Percentiles rank a stretch among this genome's conserved stretches.
Conservation (phyloP, 139 green algal species). For the Pleodorina starrii region DNA sequence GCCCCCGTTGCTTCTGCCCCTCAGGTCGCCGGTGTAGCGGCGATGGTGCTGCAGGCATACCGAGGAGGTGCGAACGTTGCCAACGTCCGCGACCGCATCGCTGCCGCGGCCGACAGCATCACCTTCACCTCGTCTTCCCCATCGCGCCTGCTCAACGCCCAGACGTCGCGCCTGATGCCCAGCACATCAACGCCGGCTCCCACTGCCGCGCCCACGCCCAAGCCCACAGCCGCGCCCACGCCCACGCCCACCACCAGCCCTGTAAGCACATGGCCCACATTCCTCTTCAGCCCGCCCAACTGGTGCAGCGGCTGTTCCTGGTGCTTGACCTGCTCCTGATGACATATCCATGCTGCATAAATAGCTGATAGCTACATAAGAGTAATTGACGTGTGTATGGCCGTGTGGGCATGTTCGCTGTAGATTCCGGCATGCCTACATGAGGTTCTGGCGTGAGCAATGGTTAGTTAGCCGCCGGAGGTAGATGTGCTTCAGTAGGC, state of each 20-base stretch:
- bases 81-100: constrained; percentile 39
- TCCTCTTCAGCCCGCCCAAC: constrained; percentile 5
- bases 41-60: constrained; percentile 69
- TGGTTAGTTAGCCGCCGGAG: no score
- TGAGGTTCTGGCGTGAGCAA: no score
- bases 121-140: constrained; percentile 55
- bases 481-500: no score
- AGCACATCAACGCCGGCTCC: not conserved
- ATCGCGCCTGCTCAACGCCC: constrained; percentile 50
- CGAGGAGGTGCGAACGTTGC: constrained; percentile 47
- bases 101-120: constrained; percentile 25
- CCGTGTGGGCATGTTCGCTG: not conserved
- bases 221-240: not conserved
- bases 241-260: not conserved
- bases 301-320: constrained; percentile 56
- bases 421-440: no score
- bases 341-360: not conserved
- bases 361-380: not conserved
- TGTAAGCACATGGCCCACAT: not conserved
- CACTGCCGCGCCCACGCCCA: not conserved
- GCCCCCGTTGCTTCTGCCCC: not conserved
- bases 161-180: constrained; percentile 40
- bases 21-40: constrained; percentile 66
- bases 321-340: constrained; percentile 53
- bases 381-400: not conserved